Evolutionary conservation across 2,329 filamentous ascomycete species (phyloP).

Genomic region (Botrytis byssoidea): DNA sequence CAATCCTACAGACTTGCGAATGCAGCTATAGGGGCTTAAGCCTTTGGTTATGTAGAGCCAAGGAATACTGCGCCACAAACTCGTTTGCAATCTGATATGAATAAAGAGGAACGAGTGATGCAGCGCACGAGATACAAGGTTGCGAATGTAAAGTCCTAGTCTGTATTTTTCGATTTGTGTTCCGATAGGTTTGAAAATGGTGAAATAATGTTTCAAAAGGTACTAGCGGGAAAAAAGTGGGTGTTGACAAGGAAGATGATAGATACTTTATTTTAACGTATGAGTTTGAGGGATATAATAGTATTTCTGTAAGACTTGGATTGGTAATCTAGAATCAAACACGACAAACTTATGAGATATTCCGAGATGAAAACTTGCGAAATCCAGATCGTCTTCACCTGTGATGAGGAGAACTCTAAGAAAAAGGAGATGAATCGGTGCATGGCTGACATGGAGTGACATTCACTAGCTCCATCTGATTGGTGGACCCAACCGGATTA

Average conservation of each 20-base stretch:
- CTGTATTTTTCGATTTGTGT: background rate
- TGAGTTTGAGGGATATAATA: background rate
- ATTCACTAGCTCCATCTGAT: background rate
- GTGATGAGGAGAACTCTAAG: background rate
- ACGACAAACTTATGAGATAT: background rate
- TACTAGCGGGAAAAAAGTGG: background rate
- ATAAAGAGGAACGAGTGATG: background rate
- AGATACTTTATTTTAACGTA: conserved; percentile 4
- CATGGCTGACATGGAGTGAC: background rate
- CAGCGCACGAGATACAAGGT: background rate
- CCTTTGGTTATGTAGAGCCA: conserved; percentile 2
- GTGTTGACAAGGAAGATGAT: background rate
- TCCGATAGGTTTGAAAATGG: background rate
- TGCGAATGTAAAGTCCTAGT: background rate
- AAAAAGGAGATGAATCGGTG: no score
- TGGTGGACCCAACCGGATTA: background rate
- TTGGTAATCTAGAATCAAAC: background rate
- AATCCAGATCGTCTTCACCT: background rate
- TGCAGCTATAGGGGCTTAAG: background rate
- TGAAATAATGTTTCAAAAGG: background rate
- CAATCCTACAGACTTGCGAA: background rate
- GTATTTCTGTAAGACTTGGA: background rate
- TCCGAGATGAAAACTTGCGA: background rate
- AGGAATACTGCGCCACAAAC: conserved; percentile 12
- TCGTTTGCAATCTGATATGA: background rate